Evolutionary conservation across 192 early-diverging fungal genomes (phyloP).

Genomic region (Tieghemiomyces parasiticus): DNA sequence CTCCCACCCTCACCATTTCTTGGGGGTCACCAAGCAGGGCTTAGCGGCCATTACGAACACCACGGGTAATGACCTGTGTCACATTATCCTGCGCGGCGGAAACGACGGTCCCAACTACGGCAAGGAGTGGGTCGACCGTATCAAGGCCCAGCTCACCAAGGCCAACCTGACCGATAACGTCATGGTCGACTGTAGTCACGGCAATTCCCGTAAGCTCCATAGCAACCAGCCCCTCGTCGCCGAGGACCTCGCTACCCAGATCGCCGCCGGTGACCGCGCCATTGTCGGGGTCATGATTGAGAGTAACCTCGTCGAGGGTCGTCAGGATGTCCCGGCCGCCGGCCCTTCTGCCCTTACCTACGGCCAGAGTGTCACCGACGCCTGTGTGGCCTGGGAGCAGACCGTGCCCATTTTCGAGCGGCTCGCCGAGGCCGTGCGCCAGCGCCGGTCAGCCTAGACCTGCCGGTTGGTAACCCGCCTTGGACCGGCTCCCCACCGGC

Average conservation of each 20-base stretch:
- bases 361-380: slow-evolving; percentile 87
- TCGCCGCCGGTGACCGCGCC: slow-evolving; percentile 46
- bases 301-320: slow-evolving; percentile 73
- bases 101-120: slow-evolving; percentile 81
- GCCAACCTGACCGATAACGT: slow-evolving; percentile 45
- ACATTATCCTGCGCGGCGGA: slow-evolving; percentile 83
- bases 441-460: slow-evolving; percentile 25
- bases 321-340: slow-evolving; percentile 64
- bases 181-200: slow-evolving; percentile 95
- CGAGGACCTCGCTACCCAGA: slow-evolving; percentile 48
- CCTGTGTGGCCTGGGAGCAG: slow-evolving; percentile 75
- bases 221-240: slow-evolving; percentile 70
- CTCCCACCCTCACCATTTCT: slow-evolving; percentile 71
- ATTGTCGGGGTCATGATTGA: slow-evolving; percentile 91
- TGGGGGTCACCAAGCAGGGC: slow-evolving; percentile 91
- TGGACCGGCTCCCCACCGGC: too few species aligned
- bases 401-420: slow-evolving; percentile 62
- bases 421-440: slow-evolving; percentile 62
- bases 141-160: slow-evolving; percentile 43
- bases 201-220: slow-evolving; percentile 82
- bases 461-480: too few species aligned
- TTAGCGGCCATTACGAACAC: slow-evolving; percentile 81
- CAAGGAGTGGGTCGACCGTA: slow-evolving; percentile 36
- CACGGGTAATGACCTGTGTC: slow-evolving; percentile 67
- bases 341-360: slow-evolving; percentile 56